Evolutionary conservation across 2,329 filamentous ascomycete species (phyloP).

Genomic region (Microthyrium microscopicum): DNA sequence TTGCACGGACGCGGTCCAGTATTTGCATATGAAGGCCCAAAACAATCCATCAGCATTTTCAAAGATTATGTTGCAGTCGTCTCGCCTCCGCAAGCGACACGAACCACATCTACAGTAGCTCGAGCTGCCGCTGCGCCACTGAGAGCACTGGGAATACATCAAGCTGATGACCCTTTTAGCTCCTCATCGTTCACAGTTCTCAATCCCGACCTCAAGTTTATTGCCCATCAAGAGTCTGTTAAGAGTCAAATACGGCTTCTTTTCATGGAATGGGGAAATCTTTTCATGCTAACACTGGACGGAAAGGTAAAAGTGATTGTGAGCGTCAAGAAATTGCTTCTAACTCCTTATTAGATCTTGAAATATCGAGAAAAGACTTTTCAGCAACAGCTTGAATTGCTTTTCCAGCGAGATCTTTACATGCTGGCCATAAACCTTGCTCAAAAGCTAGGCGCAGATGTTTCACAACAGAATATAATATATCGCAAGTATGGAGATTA

Average conservation of each 20-base stretch:
- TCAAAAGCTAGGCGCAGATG: constrained; percentile 69
- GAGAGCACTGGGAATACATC: constrained; percentile 49
- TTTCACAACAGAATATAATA: constrained; percentile 72
- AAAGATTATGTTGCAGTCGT: constrained; percentile 77
- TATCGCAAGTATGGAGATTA: constrained; percentile 89
- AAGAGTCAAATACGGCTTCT: constrained; percentile 64
- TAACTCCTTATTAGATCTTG: constrained; percentile 41
- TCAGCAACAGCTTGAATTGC: constrained; percentile 77
- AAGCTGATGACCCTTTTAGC: constrained; percentile 65
- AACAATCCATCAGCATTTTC: constrained; percentile 64
- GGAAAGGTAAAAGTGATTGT: constrained; percentile 52
- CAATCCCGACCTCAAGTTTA: constrained; percentile 79
- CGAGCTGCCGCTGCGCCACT: constrained; percentile 37
- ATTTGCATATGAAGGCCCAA: constrained; percentile 80
- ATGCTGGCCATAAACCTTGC: constrained; percentile 83
- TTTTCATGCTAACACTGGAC: constrained; percentile 81
- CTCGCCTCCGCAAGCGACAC: constrained; percentile 61
- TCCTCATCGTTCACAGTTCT: constrained; percentile 78
- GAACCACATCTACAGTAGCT: constrained; percentile 32
- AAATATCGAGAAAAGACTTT: constrained; percentile 83
- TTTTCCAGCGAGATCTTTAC: constrained; percentile 89
- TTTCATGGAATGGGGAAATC: constrained; percentile 76
- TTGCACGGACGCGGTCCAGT: constrained; percentile 71
- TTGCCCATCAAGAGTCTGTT: constrained; percentile 76
- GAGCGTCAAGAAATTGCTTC: background rate